A percentile compares a stretch with the other conserved stretches of the same genome.
Conservation (phyloP, 2,329 filamentous ascomycete genomes). For the Diplodia sapinea region DNA sequence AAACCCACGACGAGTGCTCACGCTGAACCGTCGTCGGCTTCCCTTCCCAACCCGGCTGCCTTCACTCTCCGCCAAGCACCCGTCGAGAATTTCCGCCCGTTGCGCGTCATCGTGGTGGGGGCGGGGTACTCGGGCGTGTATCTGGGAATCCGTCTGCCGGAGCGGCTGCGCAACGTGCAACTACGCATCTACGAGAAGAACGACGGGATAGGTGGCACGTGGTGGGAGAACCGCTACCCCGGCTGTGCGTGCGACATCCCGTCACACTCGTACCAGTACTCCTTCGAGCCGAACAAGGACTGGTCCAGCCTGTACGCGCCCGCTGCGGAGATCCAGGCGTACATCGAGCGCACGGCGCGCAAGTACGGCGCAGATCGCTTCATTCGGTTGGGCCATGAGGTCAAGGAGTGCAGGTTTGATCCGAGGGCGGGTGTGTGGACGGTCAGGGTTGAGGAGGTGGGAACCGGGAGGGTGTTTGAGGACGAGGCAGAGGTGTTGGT, state of each 20-base stretch:
- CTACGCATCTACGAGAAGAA: constrained; percentile 54
- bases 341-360: constrained; percentile 43
- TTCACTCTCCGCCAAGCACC: constrained; percentile 47
- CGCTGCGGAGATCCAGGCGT: constrained; percentile 46
- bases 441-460: constrained; percentile 43
- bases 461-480: constrained; percentile 38
- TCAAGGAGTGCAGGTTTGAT: constrained; percentile 45
- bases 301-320: constrained; percentile 52
- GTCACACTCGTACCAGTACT: constrained; percentile 52
- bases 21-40: neutral
- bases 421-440: constrained; percentile 45
- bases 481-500: constrained; percentile 43
- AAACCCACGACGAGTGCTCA: neutral
- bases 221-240: constrained; percentile 47
- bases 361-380: constrained; percentile 49
- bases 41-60: neutral
- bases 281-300: constrained; percentile 51
- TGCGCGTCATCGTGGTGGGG: constrained; percentile 54
- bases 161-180: constrained; percentile 48
- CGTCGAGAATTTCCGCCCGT: constrained; percentile 51
- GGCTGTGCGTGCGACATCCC: constrained; percentile 54
- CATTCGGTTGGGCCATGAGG: constrained; percentile 45
- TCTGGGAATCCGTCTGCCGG: constrained; percentile 52
- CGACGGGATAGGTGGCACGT: constrained; percentile 47
- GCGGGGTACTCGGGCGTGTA: constrained; percentile 54